These are phyloP conservation scores for Monosporascus sp. DNA, from an alignment of 2,329 filamentous ascomycete genomes.

Conservation along the genomic window DNA sequence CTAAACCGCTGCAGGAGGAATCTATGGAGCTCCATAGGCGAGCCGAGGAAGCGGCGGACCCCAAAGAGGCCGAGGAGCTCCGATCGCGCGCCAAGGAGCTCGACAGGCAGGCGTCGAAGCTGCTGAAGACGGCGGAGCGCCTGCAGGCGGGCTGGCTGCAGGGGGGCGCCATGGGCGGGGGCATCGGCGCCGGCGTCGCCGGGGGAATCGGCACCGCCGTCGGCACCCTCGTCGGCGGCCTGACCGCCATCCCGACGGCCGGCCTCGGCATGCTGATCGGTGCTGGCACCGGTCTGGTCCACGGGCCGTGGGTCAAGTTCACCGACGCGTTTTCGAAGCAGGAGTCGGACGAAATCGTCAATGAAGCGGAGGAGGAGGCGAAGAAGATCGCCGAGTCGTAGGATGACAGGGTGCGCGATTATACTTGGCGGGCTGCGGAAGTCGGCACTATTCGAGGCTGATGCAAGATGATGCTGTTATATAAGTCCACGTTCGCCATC, in stretches of 20 bases:
- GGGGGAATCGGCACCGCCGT: constrained; percentile 25
- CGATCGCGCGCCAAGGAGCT: constrained; percentile 21
- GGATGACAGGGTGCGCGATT: not conserved
- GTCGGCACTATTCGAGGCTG: no score
- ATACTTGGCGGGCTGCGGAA: no score
- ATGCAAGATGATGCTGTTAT: no score
- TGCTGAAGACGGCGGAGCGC: constrained; percentile 24
- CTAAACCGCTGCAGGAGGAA: constrained; percentile 22
- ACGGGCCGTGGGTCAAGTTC: constrained; percentile 29
- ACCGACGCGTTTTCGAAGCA: constrained; percentile 22
- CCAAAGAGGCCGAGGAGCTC: constrained; percentile 22
- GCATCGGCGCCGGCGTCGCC: constrained; percentile 27
- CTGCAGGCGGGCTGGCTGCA: constrained; percentile 28
- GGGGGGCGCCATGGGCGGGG: constrained; percentile 25
- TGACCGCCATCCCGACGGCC: constrained; percentile 26
- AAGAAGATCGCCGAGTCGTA: constrained; percentile 10
- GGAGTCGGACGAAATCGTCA: constrained; percentile 23
- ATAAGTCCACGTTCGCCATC: no score
- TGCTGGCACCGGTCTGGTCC: constrained; percentile 25
- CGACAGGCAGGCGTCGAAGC: constrained; percentile 23
- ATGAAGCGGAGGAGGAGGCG: constrained; percentile 22
- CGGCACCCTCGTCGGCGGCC: constrained; percentile 23
- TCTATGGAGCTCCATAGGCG: constrained; percentile 20
- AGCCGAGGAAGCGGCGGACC: constrained; percentile 21
- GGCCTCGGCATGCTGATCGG: constrained; percentile 25